Evolutionary conservation across 2,329 filamentous ascomycete genomes (phyloP), one percentile per base, ranked within the genome.

Genomic region (Penicillium nordicum): DNA sequence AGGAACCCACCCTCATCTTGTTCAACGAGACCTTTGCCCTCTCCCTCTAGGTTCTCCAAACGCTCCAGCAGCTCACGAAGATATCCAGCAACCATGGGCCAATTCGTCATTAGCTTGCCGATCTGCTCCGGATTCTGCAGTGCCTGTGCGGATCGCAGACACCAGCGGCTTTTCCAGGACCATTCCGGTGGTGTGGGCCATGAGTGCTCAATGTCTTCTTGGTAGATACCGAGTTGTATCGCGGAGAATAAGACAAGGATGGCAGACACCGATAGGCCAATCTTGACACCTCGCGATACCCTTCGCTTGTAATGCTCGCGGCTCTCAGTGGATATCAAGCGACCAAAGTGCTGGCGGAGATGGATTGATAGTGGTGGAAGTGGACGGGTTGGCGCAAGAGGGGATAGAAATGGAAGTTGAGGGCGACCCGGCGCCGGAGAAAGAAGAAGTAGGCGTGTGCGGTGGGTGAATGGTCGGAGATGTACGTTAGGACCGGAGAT

Each of bases 141-240:
- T 53, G 82, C 82, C 64, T 81, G 79, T 4, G 88, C 88, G 49
- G 83, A 82, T 40, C 90, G 83, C 59, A 89, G 80, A 38, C 81
- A 79, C 74, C 88, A 84, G 25, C 91, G 81, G 44, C 88, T 90
- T 61, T 84, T 75, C 72, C 86, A 88, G 0, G 78, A 78, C 91
- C 92, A 97, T 71, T 96, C 92, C 27, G 84, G 82, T 1, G 93
- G 92, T 1, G 90, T 92, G 0, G 92, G 92, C 70, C 87, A 90
- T 50, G 83, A 79, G 46, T 87, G 82, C 75, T 97, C 92, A 43
- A 90, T 79, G 58, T 81, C 78, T 73, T 96, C 90, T 67, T 92
- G 87, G 68, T 88, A 81, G 36, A 91, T 70, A 16, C 87, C 87
- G 60, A 86, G 84, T 62, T 82, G 81, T 38, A 86, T 83, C 10